Base-by-base conservation (phyloP, 2,329 filamentous ascomycete genomes). In the Nemania serpens region DNA sequence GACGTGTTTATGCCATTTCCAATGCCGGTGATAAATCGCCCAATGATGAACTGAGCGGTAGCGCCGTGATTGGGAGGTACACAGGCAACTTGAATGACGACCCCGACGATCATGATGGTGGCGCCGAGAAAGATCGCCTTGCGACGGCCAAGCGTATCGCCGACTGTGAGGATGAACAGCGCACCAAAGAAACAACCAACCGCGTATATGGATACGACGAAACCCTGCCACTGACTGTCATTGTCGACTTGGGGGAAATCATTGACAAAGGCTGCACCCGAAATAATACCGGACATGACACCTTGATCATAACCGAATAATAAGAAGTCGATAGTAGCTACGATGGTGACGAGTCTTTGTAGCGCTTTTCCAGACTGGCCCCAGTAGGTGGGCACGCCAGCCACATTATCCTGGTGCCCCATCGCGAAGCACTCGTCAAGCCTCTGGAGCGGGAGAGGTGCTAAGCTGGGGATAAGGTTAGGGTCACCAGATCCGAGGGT, bases 91-190 rank as follows among this genome's bases (percentile, higher is more conserved):
- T 87, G 84, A 25, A 87, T 77, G 9, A 81, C 76, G 39, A 84
- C 83, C 34, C 84, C 84, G 34, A 86, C 68, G 22, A 84, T 79
- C 78, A 86, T 82, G 64, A 86, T 76, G 2, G 72, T 66, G 22
- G 79, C 79, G 45, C 84, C 84, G 46, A 80, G 69, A 63, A 85
- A 80, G 64, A 86, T 84, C 2, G 81, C 82, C 54, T 77, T 78
- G 63, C 82, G 80, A 36, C 84, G 79, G 17, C 84, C 84, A 36
- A 86, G 79, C 37, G 78, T 74, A 66, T 87, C 83, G 13, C 83
- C 83, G 18, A 82, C 70, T 7, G 69, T 60, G n/a, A 78, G 69
- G 18, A 76, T 76, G 22, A 75, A 74, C 7, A 75, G 67, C 39
- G 77, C 77, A 54, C 78, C 78, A 18, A 76, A 58, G 49, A 80